These are phyloP conservation scores for Capronia epimyces DNA, from an alignment of 2,329 filamentous ascomycete species.

Conservation along the genomic window DNA sequence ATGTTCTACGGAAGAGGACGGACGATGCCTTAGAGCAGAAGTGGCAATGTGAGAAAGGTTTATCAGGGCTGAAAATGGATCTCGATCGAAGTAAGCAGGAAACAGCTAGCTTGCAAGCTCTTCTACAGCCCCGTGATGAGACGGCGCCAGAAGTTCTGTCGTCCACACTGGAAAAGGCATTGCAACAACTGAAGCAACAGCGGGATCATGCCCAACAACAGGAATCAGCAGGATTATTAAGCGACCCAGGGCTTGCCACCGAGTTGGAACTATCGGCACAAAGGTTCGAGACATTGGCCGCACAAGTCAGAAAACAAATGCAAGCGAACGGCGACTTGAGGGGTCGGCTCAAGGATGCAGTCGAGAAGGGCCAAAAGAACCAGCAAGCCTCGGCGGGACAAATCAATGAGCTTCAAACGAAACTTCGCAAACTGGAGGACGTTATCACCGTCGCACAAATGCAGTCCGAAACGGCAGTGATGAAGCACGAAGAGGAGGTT, in stretches of 20 bases:
- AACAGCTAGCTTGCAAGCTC: conserved; percentile 70
- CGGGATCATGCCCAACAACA: conserved; percentile 51
- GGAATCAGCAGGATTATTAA: conserved; percentile 66
- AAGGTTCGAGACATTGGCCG: conserved; percentile 72
- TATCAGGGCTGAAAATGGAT: conserved; percentile 89
- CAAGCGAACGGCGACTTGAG: conserved; percentile 71
- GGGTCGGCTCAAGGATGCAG: conserved; percentile 69
- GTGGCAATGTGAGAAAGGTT: conserved; percentile 88
- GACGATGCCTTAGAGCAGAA: conserved; percentile 94
- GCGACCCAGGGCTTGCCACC: conserved; percentile 60
- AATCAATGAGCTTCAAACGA: conserved; percentile 77
- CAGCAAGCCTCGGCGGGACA: conserved; percentile 73
- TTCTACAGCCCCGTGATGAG: conserved; percentile 80
- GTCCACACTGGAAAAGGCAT: conserved; percentile 65
- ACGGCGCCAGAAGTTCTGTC: conserved; percentile 59
- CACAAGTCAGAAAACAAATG: conserved; percentile 74
- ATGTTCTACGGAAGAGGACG: conserved; percentile 73
- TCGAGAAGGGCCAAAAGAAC: conserved; percentile 75
- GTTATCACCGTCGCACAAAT: conserved; percentile 76
- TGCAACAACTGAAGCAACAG: conserved; percentile 65
- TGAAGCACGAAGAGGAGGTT: conserved; percentile 81
- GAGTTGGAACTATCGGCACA: conserved; percentile 68
- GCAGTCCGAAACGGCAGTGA: conserved; percentile 75
- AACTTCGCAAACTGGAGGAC: conserved; percentile 77
- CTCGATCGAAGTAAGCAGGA: conserved; percentile 92